Percentiles rank a stretch among this genome's conserved stretches.
Evolutionary conservation across 192 early-diverging fungal species (phyloP).

Genomic region (Umbelopsis sp.): DNA sequence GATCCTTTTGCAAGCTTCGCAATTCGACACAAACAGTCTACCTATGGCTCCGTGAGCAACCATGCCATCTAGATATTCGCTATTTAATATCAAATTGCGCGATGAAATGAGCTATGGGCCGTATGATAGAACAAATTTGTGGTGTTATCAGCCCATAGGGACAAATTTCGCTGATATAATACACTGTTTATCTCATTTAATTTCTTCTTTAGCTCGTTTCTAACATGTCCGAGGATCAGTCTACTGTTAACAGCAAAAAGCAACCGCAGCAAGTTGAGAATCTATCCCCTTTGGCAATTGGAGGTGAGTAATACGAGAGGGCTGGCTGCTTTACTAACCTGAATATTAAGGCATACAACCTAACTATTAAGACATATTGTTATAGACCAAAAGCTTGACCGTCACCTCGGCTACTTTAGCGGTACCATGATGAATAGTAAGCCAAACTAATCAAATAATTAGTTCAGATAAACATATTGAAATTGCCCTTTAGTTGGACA

Average conservation of each 20-base stretch:
- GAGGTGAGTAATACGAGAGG: slow-evolving; percentile 13
- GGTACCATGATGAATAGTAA: slow-evolving; percentile 36
- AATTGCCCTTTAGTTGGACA: slow-evolving; percentile 5
- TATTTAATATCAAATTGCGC: slow-evolving; percentile 11
- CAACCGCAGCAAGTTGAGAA: slow-evolving; percentile 25
- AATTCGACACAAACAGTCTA: not conserved
- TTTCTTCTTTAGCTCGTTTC: not conserved
- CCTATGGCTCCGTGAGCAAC: too few species aligned
- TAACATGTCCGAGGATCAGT: not conserved
- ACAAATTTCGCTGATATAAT: not conserved
- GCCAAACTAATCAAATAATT: not conserved
- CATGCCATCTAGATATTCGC: not conserved
- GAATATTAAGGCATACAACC: too few species aligned
- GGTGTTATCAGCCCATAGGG: not conserved
- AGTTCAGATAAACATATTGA: not conserved
- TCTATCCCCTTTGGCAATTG: slow-evolving; percentile 32
- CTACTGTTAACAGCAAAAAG: not conserved
- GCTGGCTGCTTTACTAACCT: too few species aligned
- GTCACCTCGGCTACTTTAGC: slow-evolving; percentile 31
- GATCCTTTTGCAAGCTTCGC: not conserved
- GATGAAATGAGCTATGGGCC: not conserved
- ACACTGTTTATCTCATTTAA: not conserved
- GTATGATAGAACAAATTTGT: slow-evolving; percentile 1
- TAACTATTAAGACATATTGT: not conserved
- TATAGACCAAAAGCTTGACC: slow-evolving; percentile 32